Evolutionary conservation across 345 rosid genomes (phyloP).

Genomic region (Fremontodendron californicum): DNA sequence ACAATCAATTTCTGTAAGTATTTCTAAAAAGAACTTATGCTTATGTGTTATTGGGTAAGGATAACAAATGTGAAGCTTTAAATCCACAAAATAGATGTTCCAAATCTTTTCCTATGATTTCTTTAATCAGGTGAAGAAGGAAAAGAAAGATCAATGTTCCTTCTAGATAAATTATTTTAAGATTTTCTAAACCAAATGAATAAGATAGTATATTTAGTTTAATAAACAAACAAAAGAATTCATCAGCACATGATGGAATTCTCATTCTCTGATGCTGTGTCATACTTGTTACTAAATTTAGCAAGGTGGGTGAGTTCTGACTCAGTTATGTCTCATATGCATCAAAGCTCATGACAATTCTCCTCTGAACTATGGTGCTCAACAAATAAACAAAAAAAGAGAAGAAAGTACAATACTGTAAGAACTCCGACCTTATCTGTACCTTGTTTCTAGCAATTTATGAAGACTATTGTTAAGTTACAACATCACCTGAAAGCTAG

Average conservation of each 20-base stretch:
- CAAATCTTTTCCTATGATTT: background rate
- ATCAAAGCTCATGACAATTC: background rate
- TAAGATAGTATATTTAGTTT: background rate
- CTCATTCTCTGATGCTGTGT: background rate
- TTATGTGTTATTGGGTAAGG: background rate
- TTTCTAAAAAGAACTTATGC: background rate
- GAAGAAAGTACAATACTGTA: background rate
- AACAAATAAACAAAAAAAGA: background rate
- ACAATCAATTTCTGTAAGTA: background rate
- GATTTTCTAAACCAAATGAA: background rate
- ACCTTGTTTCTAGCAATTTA: background rate
- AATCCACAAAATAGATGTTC: background rate
- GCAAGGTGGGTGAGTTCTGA: background rate
- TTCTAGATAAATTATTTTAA: background rate
- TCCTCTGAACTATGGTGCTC: background rate
- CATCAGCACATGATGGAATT: background rate
- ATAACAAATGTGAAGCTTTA: background rate
- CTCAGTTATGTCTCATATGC: background rate
- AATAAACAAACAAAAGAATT: background rate
- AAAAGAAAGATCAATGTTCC: background rate
- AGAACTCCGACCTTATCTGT: background rate
- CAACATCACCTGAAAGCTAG: background rate
- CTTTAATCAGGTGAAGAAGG: conserved; percentile 1
- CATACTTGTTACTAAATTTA: background rate
- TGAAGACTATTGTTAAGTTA: background rate